Conservation (phyloP, 768 basidiomycete genomes). For the Leccinum subtestaceum region DNA sequence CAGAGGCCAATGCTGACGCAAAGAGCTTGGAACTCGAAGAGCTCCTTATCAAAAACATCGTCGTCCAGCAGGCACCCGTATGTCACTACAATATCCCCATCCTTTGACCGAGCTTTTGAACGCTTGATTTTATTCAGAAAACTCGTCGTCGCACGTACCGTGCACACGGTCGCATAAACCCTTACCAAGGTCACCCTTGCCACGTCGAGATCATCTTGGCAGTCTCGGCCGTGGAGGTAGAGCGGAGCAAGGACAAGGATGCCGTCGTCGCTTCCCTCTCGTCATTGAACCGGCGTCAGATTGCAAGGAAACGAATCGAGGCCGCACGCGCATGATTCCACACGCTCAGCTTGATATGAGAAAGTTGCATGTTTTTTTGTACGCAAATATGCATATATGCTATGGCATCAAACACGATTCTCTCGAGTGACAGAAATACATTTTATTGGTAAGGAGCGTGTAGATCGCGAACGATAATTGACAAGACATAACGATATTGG, state of each 20-base stretch:
- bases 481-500: constrained; percentile 9
- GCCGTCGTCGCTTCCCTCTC: constrained; percentile 47
- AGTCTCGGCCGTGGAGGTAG: constrained; percentile 76
- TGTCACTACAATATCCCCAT: constrained; percentile 30
- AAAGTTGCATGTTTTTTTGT: constrained; percentile 23
- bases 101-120: constrained; percentile 3
- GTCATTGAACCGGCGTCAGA: constrained; percentile 81
- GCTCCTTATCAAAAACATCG: constrained; percentile 92
- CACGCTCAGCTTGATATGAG: constrained; percentile 14
- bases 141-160: constrained; percentile 99
- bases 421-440: neutral
- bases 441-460: constrained; percentile 12
- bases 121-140: constrained; percentile 54
- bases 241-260: constrained; percentile 87
- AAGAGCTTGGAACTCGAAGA: constrained; percentile 95
- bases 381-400: constrained; percentile 31
- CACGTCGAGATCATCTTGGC: constrained; percentile 94
- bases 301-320: constrained; percentile 85
- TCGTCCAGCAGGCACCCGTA: constrained; percentile 97
- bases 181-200: constrained; percentile 97
- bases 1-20: constrained; percentile 97
- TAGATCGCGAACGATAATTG: neutral
- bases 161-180: constrained; percentile 96
- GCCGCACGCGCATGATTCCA: constrained; percentile 60
- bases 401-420: constrained; percentile 17